Conservation (phyloP, 768 basidiomycete genomes). For the Pleurotus platypus region DNA sequence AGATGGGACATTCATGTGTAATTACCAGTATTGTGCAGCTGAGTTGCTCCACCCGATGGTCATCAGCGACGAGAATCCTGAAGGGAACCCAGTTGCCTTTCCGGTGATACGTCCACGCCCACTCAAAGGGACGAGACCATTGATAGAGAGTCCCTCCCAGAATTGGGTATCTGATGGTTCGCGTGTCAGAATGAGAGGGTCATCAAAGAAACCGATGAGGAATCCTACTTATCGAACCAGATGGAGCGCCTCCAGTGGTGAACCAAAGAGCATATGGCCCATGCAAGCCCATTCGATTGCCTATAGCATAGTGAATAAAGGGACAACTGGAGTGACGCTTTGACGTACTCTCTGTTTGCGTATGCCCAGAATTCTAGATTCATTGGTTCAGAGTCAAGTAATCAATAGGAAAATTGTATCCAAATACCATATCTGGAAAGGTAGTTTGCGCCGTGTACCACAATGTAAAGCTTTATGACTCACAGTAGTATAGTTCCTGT, state of each 20-base stretch:
- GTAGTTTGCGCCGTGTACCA: conserved; percentile 1
- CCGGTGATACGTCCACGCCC: conserved; percentile 27
- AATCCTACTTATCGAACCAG: conserved; percentile 21
- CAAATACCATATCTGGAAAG: conserved; percentile 16
- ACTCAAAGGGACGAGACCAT: conserved; percentile 18
- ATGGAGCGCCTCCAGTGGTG: conserved; percentile 29
- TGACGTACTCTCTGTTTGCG: conserved; percentile 28
- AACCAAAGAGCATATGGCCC: conserved; percentile 38
- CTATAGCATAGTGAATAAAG: conserved; percentile 8
- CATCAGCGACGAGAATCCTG: conserved; percentile 15
- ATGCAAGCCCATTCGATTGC: conserved; percentile 28
- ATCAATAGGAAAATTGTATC: not conserved
- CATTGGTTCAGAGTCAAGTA: too few species aligned
- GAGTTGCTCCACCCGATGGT: conserved; percentile 26
- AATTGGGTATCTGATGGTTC: conserved; percentile 20
- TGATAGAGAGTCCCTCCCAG: conserved; percentile 24
- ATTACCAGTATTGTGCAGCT: conserved; percentile 28
- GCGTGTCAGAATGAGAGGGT: not conserved
- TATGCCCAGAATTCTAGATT: conserved; percentile 32
- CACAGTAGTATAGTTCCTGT: conserved; percentile 33
- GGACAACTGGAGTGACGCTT: not conserved
- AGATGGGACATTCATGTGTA: too few species aligned
- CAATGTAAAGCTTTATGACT: conserved; percentile 10
- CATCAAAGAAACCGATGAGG: not conserved
- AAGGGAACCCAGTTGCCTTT: conserved; percentile 23